Conservation (phyloP, 495 filamentous ascomycete genomes). For the Lasiosphaeriaceae sp. region DNA sequence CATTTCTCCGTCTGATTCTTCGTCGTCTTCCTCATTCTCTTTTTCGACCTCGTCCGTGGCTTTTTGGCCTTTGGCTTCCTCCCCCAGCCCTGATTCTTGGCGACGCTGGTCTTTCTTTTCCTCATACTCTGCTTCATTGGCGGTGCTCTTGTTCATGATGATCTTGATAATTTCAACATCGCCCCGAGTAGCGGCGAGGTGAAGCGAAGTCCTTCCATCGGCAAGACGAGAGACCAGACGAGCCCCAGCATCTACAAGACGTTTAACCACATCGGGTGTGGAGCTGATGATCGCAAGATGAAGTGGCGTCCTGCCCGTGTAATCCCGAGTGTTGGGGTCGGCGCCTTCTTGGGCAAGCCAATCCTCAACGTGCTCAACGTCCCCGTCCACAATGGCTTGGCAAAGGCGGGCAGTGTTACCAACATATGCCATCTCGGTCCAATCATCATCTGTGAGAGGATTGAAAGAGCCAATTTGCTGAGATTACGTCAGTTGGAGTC, state of each 20-base stretch:
- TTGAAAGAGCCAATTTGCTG: slow-evolving; percentile 63
- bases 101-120: slow-evolving; percentile 51
- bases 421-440: slow-evolving; percentile 77
- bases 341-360: slow-evolving; percentile 61
- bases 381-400: slow-evolving; percentile 68
- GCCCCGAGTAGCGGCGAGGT: slow-evolving; percentile 69
- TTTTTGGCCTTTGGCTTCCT: slow-evolving; percentile 7
- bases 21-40: slow-evolving; percentile 23
- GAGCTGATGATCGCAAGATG: slow-evolving; percentile 69
- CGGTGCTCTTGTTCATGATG: slow-evolving; percentile 62
- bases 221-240: slow-evolving; percentile 66
- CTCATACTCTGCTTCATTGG: slow-evolving; percentile 65
- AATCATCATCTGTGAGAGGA: slow-evolving; percentile 74
- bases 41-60: slow-evolving; percentile 10
- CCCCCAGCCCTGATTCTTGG: slow-evolving; percentile 22
- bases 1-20: slow-evolving; percentile 36
- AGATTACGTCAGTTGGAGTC: slow-evolving; percentile 2
- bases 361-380: slow-evolving; percentile 61
- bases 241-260: slow-evolving; percentile 67
- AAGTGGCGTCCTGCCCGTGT: slow-evolving; percentile 75
- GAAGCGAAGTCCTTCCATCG: slow-evolving; percentile 74
- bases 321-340: slow-evolving; percentile 63
- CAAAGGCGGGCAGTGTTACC: slow-evolving; percentile 67
- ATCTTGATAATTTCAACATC: slow-evolving; percentile 63
- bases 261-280: slow-evolving; percentile 63